Percentiles rank a stretch among this genome's conserved stretches.
phyloP scores from a whole-genome alignment of 2,329 filamentous ascomycete genomes.

The Ophiocordyceps sinensis region DNA sequence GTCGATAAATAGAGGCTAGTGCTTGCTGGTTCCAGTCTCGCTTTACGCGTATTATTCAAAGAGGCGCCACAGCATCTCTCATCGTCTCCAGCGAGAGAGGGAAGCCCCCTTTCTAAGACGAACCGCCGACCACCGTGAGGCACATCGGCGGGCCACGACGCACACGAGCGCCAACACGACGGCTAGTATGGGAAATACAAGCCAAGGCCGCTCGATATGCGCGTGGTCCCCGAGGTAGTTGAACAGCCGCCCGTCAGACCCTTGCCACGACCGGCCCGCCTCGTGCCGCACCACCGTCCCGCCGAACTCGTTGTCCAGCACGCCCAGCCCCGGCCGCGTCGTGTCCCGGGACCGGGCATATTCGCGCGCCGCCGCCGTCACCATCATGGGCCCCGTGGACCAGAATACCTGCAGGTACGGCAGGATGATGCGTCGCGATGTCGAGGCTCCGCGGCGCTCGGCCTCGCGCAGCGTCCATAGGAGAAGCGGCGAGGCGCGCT shows the following conservation, averaged over 20 bases:
- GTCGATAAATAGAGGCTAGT: too few relatives aligned
- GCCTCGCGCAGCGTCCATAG: slow-evolving; percentile 9
- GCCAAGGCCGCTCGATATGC: neutral
- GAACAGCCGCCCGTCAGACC: slow-evolving; percentile 6
- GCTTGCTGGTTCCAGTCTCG: too few relatives aligned
- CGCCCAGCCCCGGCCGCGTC: slow-evolving; percentile 1
- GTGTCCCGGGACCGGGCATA: slow-evolving; percentile 7
- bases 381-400: slow-evolving; percentile 12
- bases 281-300: slow-evolving; percentile 6
- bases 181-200: neutral
- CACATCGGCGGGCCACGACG: neutral
- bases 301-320: slow-evolving; percentile 6
- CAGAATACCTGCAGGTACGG: slow-evolving; percentile 12
- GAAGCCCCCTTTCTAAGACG: too few relatives aligned
- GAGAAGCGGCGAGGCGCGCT: slow-evolving; percentile 6
- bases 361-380: slow-evolving; percentile 7
- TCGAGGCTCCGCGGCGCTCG: slow-evolving; percentile 6
- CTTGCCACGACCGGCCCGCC: slow-evolving; percentile 11
- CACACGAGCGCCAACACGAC: neutral
- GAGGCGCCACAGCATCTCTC: too few relatives aligned
- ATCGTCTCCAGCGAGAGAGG: too few relatives aligned
- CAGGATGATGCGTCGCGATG: slow-evolving; percentile 5
- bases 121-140: too few relatives aligned
- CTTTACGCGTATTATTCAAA: too few relatives aligned
- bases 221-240: slow-evolving; percentile 9